Base-by-base conservation (phyloP, 2,329 filamentous ascomycete species). In the Leptographium procerum region DNA sequence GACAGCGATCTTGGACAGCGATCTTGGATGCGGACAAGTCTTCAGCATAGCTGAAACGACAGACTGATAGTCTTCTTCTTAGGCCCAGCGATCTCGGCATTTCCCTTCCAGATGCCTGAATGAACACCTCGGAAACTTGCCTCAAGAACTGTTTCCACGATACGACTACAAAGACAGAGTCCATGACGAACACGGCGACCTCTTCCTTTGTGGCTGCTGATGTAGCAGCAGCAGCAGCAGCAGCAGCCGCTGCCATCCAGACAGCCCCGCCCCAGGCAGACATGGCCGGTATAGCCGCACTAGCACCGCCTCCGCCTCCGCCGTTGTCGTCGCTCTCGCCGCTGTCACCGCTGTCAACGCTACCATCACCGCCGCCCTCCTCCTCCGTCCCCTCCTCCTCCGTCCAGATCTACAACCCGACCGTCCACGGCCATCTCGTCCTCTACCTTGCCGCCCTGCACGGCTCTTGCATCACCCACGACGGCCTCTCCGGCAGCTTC, bases 391-490 rank as follows among this genome's bases (percentile, higher is more conserved):
- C 50, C 14, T 5, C 24, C 7, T 24, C 50, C 11, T n/a, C 26
- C 28, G 59, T 62, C 31, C 58, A 57, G 8, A 62, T 76, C 63
- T 81, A 79, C 68, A 69, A 72, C 29, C 69, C 74, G 3, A 66
- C 65, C 9, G 67, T 71, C 40, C 79, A 85, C 64, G 65, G 70
- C 31, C 75, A 80, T 64, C 73, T 85, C 26, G 72, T 82, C 28
- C 75, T 77, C 19, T 80, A 81, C 64, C 73, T 86, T 22, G 81
- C 81, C 40, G 74, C 76, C 52, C 73, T 86, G 28, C 83, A 85
- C 63, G 77, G 75, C 60, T 74, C 76, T 16, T 84, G 82, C 69
- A 82, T 86, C 66, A 78, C 77, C 5, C 71, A 76, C 60, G 81
- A 83, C 69, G 73, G 76, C 65, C 79, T 77, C 61, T 74, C 82